Evolutionary conservation across 2,329 filamentous ascomycete species (phyloP), one percentile per base, ranked within the genome.

Genomic region (Talaromyces sp.): DNA sequence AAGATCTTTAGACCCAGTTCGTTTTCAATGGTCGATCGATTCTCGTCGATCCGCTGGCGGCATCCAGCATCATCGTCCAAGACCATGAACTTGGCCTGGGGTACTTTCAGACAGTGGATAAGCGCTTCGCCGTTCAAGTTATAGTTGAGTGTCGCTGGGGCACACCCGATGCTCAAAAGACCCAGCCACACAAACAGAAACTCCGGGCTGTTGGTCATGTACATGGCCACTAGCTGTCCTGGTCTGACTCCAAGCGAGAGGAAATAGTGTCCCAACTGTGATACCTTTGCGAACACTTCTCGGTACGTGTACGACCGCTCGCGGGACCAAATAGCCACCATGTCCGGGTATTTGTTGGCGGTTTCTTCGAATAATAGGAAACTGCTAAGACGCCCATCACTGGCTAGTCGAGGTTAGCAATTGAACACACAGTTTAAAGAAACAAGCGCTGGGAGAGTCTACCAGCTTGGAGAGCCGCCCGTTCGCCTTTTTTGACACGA

Each of bases 111-210:
- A 59, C 87, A 90, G 72, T 91, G 88, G 53, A 89, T 68, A 65
- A 91, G 73, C 1, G 87, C 84, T 65, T 87, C 82, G 0, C 84
- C 85, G 7, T 82, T 79, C 7, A 91, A 76, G 68, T 91, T 87
- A 70, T 88, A 85, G 71, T 91, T 91, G 71, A 91, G 87, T 73
- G 89, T 82, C 0, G 89, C 88, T 0, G 89, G 89, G 0, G 86
- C 87, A 14, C 85, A 85, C 3, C 89, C 89, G 60, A 91, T 83
- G 9, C 85, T 82, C 80, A 84, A 84, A 3, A 88, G 75, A 0
- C 84, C 88, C 47, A 90, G 69, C 84, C 87, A 89, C 3, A 83
- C 82, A 56, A 89, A 84, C 8, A 89, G 68, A 66, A 90, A 90
- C 60, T 91, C 87, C 0, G 86, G 81, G 14, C 85, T 84, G 72